Evolutionary conservation across 352 stramenopile species (phyloP).

Genomic region (Pythium apleroticum): DNA sequence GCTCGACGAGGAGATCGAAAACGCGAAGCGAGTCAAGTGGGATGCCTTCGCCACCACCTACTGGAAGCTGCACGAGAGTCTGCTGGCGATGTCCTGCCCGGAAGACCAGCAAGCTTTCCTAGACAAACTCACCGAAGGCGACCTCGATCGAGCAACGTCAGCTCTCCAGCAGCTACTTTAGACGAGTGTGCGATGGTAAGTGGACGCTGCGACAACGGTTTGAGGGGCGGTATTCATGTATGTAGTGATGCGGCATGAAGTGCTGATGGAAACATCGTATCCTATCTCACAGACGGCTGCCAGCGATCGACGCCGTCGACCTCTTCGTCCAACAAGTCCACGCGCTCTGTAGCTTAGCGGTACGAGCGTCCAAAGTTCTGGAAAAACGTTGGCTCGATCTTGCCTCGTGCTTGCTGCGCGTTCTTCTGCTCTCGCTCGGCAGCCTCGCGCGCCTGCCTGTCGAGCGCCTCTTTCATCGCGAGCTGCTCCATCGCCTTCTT

Average conservation of each 20-base stretch:
- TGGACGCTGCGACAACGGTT: not conserved
- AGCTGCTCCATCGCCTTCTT: constrained; percentile 50
- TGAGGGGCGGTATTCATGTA: not conserved
- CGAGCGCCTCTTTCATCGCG: constrained; percentile 48
- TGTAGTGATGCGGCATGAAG: constrained; percentile 1
- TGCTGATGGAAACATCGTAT: not conserved
- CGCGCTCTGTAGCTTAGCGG: constrained; percentile 35
- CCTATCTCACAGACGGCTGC: not conserved
- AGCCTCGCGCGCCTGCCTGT: constrained; percentile 50
- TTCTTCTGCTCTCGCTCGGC: constrained; percentile 58
- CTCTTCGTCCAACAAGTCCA: not conserved
- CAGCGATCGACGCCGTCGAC: not conserved
- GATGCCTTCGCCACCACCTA: constrained; percentile 29
- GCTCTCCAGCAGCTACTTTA: constrained; percentile 45
- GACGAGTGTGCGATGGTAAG: constrained; percentile 13
- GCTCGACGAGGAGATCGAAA: constrained; percentile 18
- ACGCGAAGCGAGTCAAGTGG: constrained; percentile 26
- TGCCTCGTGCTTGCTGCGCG: constrained; percentile 45
- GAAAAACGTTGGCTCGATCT: constrained; percentile 77
- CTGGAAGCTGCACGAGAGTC: constrained; percentile 41
- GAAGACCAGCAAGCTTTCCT: constrained; percentile 28
- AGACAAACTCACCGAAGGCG: constrained; percentile 37
- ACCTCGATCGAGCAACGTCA: constrained; percentile 48
- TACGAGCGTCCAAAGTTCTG: constrained; percentile 75
- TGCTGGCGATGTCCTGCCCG: constrained; percentile 32